Conservation (phyloP, 2,329 filamentous ascomycete species). For the Teratosphaeria gauchensis region DNA sequence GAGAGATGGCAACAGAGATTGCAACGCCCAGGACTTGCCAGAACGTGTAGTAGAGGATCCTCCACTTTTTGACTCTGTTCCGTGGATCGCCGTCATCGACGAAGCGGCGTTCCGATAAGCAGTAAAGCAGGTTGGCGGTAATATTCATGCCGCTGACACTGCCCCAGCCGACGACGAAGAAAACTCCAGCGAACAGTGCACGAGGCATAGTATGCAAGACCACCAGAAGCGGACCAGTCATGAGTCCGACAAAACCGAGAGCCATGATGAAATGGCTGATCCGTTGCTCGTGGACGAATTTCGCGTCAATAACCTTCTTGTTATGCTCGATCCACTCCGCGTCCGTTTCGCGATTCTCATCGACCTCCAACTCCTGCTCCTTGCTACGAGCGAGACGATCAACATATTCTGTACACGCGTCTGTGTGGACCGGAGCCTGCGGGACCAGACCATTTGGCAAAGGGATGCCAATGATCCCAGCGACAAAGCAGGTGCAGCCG, state of each 20-base stretch:
- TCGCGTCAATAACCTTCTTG: constrained; percentile 35
- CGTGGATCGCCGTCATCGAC: constrained; percentile 40
- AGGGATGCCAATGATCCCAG: constrained; percentile 47
- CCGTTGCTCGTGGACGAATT: constrained; percentile 47
- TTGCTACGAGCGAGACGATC: constrained; percentile 34
- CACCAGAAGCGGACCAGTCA: constrained; percentile 46
- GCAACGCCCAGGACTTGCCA: constrained; percentile 44
- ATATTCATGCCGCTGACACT: constrained; percentile 46
- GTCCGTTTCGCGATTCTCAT: constrained; percentile 7
- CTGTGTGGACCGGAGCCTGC: constrained; percentile 51
- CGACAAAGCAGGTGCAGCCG: constrained; percentile 46
- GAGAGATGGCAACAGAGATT: constrained; percentile 48
- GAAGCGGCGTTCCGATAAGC: constrained; percentile 39
- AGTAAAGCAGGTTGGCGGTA: constrained; percentile 41
- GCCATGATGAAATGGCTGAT: constrained; percentile 48
- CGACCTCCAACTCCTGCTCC: constrained; percentile 30
- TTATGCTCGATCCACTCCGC: constrained; percentile 31
- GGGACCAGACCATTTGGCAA: constrained; percentile 51
- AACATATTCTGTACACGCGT: constrained; percentile 36
- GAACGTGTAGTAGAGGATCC: constrained; percentile 42
- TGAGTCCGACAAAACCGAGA: constrained; percentile 45
- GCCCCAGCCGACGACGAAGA: constrained; percentile 49
- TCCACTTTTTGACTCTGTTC: constrained; percentile 32
- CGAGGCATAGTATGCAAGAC: constrained; percentile 47
- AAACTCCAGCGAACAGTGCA: constrained; percentile 46